Conservation (phyloP, 129 eudicot genomes). For the Mikania micrantha region DNA sequence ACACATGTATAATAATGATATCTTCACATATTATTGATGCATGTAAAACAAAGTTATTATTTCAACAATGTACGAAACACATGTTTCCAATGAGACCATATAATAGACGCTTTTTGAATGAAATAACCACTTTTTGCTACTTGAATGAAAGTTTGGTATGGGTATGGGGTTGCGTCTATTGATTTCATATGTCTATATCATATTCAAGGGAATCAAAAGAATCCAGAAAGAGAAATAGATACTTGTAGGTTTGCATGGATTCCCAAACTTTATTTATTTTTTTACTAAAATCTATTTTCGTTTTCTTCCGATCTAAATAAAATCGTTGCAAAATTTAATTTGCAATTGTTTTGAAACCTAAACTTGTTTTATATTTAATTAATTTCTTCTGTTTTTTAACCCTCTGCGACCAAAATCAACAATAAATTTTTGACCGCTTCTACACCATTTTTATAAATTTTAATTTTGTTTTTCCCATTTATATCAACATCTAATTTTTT, state of each 20-base stretch:
- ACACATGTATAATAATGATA: no score
- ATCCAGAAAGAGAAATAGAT: slow-evolving; percentile 8
- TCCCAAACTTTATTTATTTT: not conserved
- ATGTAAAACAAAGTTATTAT: no score
- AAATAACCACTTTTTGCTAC: slow-evolving; percentile 35
- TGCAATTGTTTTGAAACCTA: no score
- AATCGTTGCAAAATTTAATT: no score
- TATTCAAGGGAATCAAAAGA: slow-evolving; percentile 23
- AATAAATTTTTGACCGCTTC: no score
- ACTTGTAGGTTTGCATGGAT: slow-evolving; percentile 4
- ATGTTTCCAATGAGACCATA: slow-evolving; percentile 16
- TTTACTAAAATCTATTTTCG: not conserved
- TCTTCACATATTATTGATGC: no score
- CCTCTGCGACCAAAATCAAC: no score
- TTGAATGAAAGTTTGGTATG: slow-evolving; percentile 33
- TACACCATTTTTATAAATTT: no score
- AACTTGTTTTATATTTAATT: no score
- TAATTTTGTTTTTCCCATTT: no score
- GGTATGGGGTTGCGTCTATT: slow-evolving; percentile 27
- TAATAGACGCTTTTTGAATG: slow-evolving; percentile 28
- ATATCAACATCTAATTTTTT: no score
- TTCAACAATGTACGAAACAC: not conserved
- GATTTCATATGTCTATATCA: slow-evolving; percentile 23
- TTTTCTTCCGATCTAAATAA: not conserved
- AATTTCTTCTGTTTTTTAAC: no score